phyloP scores from a whole-genome alignment of 2,329 filamentous ascomycete genomes.

The Xylogone sp. region DNA sequence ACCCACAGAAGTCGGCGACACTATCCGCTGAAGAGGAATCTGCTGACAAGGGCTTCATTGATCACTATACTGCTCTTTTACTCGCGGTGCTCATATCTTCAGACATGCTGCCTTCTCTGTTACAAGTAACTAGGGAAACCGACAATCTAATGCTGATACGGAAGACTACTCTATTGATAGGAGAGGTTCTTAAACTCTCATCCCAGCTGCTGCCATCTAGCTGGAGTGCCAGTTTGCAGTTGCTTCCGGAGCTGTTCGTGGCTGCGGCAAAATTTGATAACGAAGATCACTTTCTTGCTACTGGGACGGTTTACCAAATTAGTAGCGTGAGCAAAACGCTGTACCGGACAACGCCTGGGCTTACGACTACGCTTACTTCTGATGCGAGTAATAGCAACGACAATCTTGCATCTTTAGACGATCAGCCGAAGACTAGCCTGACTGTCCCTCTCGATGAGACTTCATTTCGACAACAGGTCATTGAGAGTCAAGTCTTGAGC shows the following conservation, averaged over 20 bases:
- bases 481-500: conserved; percentile 82
- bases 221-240: conserved; percentile 81
- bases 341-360: conserved; percentile 67
- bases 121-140: conserved; percentile 64
- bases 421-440: conserved; percentile 49
- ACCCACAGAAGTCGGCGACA: conserved; percentile 42
- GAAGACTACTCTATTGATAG: conserved; percentile 86
- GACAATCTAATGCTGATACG: conserved; percentile 71
- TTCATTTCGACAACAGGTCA: conserved; percentile 59
- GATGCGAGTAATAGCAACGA: conserved; percentile 33
- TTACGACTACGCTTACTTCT: conserved; percentile 17
- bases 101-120: conserved; percentile 61
- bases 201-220: conserved; percentile 77
- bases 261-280: conserved; percentile 69
- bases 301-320: conserved; percentile 93
- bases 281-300: conserved; percentile 74
- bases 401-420: conserved; percentile 49
- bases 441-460: conserved; percentile 54
- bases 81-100: conserved; percentile 81
- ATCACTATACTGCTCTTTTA: conserved; percentile 89
- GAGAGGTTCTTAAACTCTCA: conserved; percentile 85
- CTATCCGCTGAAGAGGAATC: conserved; percentile 60
- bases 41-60: conserved; percentile 78
- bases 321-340: conserved; percentile 94
- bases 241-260: conserved; percentile 80